Evolutionary conservation across 2,329 filamentous ascomycete species (phyloP), one percentile per base, ranked within the genome.

Genomic region (Aspergillus pseudonomiae): DNA sequence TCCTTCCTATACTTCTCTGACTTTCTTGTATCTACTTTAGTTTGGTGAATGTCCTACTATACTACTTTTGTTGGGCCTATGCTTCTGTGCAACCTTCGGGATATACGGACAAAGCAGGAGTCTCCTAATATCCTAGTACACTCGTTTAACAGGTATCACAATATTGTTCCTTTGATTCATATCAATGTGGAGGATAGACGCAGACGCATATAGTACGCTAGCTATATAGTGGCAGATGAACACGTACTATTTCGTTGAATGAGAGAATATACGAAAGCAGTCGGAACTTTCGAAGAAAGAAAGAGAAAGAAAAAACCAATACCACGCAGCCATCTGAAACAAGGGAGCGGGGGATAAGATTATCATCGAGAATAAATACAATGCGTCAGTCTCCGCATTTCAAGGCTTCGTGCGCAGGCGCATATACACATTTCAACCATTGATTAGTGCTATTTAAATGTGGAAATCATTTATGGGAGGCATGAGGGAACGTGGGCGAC

Each of bases 401-500:
- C 11, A 30, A 19, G 24, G 19, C n/a, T 21, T 41, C 19, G n/a
- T 30, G 14, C 6, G 52, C 32, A 52, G 26, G 21, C 9, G 19
- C 19, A 14, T 30, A 30, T 30, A 2, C 26, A 28, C 16, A 19
- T 52, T 30, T 14, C 6, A 52, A 12, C 16, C 48, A 19, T 19
- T n/a, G 12, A 52, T 28, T 53, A 24, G 32, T 12, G 4, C 16
- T 39, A 53, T 41, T n/a, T 26, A 30, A 36, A 59, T 39, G 36
- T 61, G 43, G 16, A 36, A 41, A 56, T 71, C 64, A 74, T 57
- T 68, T 64, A 46, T 66, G 69, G 57, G 60, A 62, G 46, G 66
- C 67, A 45, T 73, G 66, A 19, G 73, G 77, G 68, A 81, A 80
- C 30, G 73, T 74, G 26, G 81, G 81, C 59, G 77, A 81, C 61